These are phyloP conservation scores for Marvania coccoides DNA, from an alignment of 139 green algal species.

Conservation along the genomic window DNA sequence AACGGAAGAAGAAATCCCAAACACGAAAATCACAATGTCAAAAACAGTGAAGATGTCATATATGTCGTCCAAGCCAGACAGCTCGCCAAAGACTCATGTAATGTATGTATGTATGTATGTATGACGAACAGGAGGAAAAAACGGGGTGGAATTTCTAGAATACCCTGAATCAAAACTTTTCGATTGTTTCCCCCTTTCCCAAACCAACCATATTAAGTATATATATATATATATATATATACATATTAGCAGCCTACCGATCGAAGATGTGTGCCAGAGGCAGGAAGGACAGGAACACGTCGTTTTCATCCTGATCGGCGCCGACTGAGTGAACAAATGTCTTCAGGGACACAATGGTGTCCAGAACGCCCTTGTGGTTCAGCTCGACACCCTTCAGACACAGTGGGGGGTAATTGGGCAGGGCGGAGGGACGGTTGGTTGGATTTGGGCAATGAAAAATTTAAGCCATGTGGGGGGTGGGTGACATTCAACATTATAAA, in stretches of 20 bases:
- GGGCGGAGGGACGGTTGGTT: neutral
- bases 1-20: too few relatives aligned
- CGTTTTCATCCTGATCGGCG: neutral
- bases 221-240: neutral
- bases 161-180: too few relatives aligned
- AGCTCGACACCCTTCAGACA: constrained; percentile 74
- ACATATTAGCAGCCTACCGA: constrained; percentile 10
- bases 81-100: too few relatives aligned
- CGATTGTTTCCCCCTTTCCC: too few relatives aligned
- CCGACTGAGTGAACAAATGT: constrained; percentile 31
- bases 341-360: constrained; percentile 39
- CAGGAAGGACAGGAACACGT: constrained; percentile 69
- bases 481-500: neutral
- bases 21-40: too few relatives aligned
- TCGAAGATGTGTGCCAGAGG: constrained; percentile 92
- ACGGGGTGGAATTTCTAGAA: too few relatives aligned
- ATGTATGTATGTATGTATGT: too few relatives aligned
- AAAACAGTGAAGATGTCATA: too few relatives aligned
- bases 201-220: too few relatives aligned
- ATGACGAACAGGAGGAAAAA: too few relatives aligned
- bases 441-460: neutral
- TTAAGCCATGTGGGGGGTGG: neutral
- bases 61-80: too few relatives aligned
- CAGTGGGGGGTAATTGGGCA: neutral
- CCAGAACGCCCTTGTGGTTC: constrained; percentile 56